These are phyloP conservation scores for Spizellomyces punctatus DNA, from an alignment of 192 early-diverging fungal genomes.

Conservation along the genomic window DNA sequence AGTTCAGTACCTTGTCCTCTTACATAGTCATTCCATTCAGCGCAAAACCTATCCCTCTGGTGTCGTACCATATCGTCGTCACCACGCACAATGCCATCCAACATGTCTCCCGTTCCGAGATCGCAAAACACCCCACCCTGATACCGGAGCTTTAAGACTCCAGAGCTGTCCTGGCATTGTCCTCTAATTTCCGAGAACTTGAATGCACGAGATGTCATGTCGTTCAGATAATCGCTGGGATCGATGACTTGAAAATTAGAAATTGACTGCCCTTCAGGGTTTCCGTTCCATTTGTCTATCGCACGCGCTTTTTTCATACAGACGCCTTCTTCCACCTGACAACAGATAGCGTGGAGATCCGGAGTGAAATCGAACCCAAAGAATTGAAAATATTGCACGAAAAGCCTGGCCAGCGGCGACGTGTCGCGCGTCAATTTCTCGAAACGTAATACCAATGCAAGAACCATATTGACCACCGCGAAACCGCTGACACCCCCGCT, in stretches of 20 bases:
- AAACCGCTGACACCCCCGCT: background rate
- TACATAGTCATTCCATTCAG: conserved; percentile 1
- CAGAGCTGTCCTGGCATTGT: background rate
- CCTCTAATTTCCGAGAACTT: background rate
- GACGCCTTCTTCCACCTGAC: background rate
- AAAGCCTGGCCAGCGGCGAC: background rate
- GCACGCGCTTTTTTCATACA: background rate
- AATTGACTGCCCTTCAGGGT: background rate
- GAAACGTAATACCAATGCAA: conserved; percentile 2
- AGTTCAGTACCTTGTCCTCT: background rate
- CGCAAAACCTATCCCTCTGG: background rate
- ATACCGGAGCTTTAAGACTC: background rate
- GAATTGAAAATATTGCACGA: background rate
- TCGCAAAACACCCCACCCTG: background rate
- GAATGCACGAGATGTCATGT: background rate
- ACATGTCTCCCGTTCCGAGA: conserved; percentile 1
- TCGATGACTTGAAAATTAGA: background rate
- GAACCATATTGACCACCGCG: background rate
- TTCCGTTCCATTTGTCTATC: background rate
- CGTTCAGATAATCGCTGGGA: background rate
- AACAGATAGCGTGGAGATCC: conserved; percentile 1
- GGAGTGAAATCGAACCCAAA: background rate
- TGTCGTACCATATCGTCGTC: background rate
- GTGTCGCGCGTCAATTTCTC: background rate
- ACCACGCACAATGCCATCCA: conserved; percentile 6